Conservation (phyloP, 352 stramenopile genomes). For the Phytophthora rubi region DNA sequence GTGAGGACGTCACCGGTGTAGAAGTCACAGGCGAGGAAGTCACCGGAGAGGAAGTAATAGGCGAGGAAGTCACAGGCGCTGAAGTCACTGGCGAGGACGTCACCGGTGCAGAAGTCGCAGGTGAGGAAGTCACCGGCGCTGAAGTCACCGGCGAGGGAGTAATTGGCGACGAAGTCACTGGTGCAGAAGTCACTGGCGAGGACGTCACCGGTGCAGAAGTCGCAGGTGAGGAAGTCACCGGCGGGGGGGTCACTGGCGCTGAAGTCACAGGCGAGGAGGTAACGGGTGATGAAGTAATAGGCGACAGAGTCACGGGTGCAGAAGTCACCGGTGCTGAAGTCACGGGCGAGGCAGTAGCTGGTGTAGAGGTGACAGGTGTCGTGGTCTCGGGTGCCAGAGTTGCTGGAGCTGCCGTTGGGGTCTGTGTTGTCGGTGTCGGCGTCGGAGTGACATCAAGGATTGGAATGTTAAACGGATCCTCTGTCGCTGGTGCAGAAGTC, state of each 20-base stretch:
- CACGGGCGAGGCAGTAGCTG: too few relatives aligned
- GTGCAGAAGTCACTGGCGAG: slow-evolving; percentile 5
- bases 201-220: slow-evolving; percentile 1
- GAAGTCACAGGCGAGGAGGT: neutral
- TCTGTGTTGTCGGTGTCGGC: too few relatives aligned
- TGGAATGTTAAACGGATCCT: too few relatives aligned
- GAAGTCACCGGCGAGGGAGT: neutral
- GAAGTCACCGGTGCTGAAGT: neutral
- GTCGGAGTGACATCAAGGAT: too few relatives aligned
- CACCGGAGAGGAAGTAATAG: neutral
- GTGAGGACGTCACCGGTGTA: too few relatives aligned
- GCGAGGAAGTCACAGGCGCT: neutral
- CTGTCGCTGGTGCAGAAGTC: too few relatives aligned
- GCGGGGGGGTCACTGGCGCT: slow-evolving; percentile 3
- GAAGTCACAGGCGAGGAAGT: too few relatives aligned
- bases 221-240: neutral
- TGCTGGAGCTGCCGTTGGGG: too few relatives aligned
- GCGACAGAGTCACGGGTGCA: too few relatives aligned
- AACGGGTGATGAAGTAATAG: neutral
- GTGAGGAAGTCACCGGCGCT: slow-evolving; percentile 12
- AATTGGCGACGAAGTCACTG: neutral
- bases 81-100: neutral
- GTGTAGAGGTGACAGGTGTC: too few relatives aligned
- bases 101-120: slow-evolving; percentile 6
- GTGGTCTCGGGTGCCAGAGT: too few relatives aligned